phyloP scores from a whole-genome alignment of 1,284 basidiomycete species.

The Irpex lacteus region DNA sequence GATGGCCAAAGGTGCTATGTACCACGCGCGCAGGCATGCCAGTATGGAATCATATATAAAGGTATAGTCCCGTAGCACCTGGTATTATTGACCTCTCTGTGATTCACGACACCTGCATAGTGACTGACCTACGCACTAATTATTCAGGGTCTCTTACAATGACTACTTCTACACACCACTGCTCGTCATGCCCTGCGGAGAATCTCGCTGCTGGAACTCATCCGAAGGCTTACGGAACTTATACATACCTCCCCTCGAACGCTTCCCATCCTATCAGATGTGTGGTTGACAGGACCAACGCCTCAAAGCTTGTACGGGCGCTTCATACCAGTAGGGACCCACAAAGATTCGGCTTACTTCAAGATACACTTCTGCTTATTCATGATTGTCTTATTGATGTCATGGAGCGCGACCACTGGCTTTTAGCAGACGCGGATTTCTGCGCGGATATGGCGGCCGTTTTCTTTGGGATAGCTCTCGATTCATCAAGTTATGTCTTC shows the following conservation, averaged over 20 bases:
- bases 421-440: background rate
- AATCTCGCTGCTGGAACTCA: background rate
- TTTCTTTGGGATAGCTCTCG: background rate
- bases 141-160: too few relatives aligned
- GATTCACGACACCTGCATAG: too few relatives aligned
- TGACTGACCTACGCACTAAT: too few relatives aligned
- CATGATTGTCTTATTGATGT: background rate
- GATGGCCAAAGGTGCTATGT: too few relatives aligned
- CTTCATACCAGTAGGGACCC: background rate
- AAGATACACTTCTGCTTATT: background rate
- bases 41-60: too few relatives aligned
- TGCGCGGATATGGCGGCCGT: background rate
- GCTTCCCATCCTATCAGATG: background rate
- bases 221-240: background rate
- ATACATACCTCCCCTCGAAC: background rate
- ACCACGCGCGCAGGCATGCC: too few relatives aligned
- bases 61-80: too few relatives aligned
- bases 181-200: too few relatives aligned
- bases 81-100: too few relatives aligned
- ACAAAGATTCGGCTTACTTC: background rate
- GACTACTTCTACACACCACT: too few relatives aligned
- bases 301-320: background rate
- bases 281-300: background rate
- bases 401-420: background rate
- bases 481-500: background rate